Base-by-base conservation (phyloP, 768 basidiomycete species). In the Lactarius sanguifluus region DNA sequence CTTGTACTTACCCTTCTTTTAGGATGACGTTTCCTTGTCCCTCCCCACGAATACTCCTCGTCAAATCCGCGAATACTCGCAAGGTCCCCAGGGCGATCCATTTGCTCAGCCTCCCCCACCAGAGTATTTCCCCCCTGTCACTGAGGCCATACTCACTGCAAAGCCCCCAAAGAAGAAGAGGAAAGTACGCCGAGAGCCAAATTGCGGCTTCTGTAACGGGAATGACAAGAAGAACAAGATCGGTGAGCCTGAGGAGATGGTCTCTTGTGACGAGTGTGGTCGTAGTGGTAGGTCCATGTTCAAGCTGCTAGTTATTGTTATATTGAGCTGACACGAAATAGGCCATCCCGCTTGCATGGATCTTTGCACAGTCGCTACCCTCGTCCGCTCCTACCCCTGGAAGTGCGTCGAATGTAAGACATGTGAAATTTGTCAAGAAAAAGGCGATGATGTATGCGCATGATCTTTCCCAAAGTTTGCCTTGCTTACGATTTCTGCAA, bases 331-430 rank as follows among this genome's bases (percentile, higher is more conserved):
- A 43, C 50, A 66, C 68, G 34, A 43, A 64, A 28, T 66, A 93
- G 94, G 90, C 34, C 96, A 98, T 76, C 89, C 90, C n/a, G 88
- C 85, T 56, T 98, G 96, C 75, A 82, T 96, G 80, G 77, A 88
- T 69, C 81, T 88, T 38, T 77, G 79, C 54, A 79, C 81, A 59
- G 81, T 91, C 59, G 82, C 81, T 20, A 82, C 86, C 47, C 79
- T 82, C n/a, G 79, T 95, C 59, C 81, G 82, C 64, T 81, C 82
- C 32, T 96, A 96, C 75, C 79, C 82, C 18, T 98, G 96, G 96
- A 84, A 85, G 67, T 98, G 96, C 74, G 83, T 87, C 41, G 92
- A 95, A 70, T 97, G 96, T 80, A 97, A 96, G 80, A 87, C 81
- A 64, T 98, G 96, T 75, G 92, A 95, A 78, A 80, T 93, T 64